These are phyloP conservation scores for Annulohypoxylon nitens DNA, from an alignment of 495 filamentous ascomycete genomes.

Conservation along the genomic window DNA sequence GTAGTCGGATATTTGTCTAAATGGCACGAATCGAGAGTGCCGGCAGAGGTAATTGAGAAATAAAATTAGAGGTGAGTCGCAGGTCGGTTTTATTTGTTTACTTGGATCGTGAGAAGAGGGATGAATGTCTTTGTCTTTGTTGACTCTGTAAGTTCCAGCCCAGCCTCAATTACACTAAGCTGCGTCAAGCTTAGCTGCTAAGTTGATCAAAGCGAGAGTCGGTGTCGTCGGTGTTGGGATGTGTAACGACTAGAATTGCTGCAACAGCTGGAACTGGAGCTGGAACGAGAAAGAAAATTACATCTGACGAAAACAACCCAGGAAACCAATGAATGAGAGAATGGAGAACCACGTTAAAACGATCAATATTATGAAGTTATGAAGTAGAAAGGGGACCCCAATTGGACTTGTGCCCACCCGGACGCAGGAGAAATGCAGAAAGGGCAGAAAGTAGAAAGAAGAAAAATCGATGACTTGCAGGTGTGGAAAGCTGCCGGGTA, in stretches of 20 bases:
- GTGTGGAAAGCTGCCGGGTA: background rate
- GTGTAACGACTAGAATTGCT: background rate
- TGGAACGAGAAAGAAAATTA: constrained; percentile 30
- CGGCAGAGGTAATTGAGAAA: background rate
- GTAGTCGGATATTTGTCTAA: constrained; percentile 12
- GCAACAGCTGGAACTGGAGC: background rate
- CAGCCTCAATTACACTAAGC: constrained; percentile 33
- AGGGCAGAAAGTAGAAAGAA: constrained; percentile 18
- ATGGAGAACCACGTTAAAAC: constrained; percentile 21
- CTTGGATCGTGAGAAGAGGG: constrained; percentile 20
- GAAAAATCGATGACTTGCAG: constrained; percentile 21
- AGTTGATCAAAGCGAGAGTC: constrained; percentile 24
- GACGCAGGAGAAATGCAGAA: constrained; percentile 33
- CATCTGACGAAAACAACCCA: constrained; percentile 6
- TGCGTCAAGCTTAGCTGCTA: constrained; percentile 13
- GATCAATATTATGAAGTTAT: constrained; percentile 38
- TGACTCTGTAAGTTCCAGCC: constrained; percentile 31
- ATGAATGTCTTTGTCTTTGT: constrained; percentile 38
- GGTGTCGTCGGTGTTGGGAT: constrained; percentile 4
- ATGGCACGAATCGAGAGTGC: constrained; percentile 4
- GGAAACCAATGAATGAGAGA: constrained; percentile 41
- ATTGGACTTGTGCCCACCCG: constrained; percentile 38
- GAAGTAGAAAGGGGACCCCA: constrained; percentile 12
- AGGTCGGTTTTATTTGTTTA: constrained; percentile 21
- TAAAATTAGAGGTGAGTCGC: background rate